These are phyloP conservation scores for Hypomyces perniciosus DNA, from an alignment of 2,329 filamentous ascomycete species.

Conservation along the genomic window DNA sequence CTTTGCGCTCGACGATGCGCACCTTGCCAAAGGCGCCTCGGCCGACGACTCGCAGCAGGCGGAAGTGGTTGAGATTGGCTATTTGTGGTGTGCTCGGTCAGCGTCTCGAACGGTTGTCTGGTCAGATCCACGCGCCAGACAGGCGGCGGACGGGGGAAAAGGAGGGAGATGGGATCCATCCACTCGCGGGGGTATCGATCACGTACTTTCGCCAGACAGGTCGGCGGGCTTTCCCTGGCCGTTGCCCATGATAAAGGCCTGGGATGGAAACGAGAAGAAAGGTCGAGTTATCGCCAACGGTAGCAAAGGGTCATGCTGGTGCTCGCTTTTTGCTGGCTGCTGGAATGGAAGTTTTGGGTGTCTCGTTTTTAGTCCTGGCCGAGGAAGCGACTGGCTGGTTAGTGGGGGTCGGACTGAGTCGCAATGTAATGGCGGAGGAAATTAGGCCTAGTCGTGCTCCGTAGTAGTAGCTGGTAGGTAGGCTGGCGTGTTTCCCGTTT, in stretches of 20 bases:
- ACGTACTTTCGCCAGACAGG: conserved; percentile 82
- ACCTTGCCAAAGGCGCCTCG: conserved; percentile 99
- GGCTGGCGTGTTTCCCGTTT: conserved; percentile 9
- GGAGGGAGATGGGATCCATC: conserved; percentile 8
- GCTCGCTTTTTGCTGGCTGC: conserved; percentile 4
- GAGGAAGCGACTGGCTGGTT: conserved; percentile 7
- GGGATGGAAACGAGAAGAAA: conserved; percentile 19
- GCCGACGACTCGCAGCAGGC: conserved; percentile 87
- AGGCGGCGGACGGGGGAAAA: conserved; percentile 11
- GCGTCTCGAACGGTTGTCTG: neutral
- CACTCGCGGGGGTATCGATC: neutral
- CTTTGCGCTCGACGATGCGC: conserved; percentile 95
- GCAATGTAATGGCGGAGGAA: neutral
- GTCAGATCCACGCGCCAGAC: conserved; percentile 3
- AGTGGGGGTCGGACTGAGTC: conserved; percentile 2
- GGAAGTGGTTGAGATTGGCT: conserved; percentile 98
- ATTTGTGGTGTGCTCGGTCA: conserved; percentile 9
- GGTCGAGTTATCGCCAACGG: conserved; percentile 15
- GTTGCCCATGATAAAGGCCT: conserved; percentile 77
- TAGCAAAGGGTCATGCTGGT: conserved; percentile 22
- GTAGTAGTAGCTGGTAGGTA: conserved; percentile 4
- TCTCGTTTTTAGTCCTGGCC: conserved; percentile 3
- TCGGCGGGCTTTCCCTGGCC: conserved; percentile 89
- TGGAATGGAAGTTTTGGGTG: neutral
- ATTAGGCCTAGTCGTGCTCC: neutral